These are phyloP conservation scores for Stellera chamaejasme DNA, from an alignment of 345 rosid genomes.

Conservation along the genomic window DNA sequence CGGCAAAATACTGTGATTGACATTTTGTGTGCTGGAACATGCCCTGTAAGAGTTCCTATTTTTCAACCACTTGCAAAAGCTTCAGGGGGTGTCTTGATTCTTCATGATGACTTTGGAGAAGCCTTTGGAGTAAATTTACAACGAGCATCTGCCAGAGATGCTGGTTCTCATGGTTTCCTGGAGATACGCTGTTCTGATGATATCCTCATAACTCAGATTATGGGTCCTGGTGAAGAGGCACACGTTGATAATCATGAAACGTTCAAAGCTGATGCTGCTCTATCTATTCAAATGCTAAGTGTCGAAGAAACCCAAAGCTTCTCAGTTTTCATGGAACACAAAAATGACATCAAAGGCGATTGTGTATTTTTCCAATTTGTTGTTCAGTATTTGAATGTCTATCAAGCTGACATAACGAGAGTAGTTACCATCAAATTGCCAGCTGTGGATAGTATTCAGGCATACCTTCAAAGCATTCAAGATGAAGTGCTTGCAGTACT, in stretches of 20 bases:
- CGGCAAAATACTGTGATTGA: slow-evolving; percentile 71
- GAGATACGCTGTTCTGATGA: slow-evolving; percentile 97
- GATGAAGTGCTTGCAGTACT: slow-evolving; percentile 85
- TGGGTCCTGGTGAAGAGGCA: slow-evolving; percentile 98
- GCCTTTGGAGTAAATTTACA: slow-evolving; percentile 96
- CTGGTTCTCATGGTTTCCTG: slow-evolving; percentile 77
- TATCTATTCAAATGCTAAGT: slow-evolving; percentile 74
- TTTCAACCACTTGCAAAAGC: slow-evolving; percentile 77
- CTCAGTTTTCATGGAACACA: slow-evolving; percentile 77
- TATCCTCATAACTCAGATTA: slow-evolving; percentile 76
- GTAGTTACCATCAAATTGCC: slow-evolving; percentile 78
- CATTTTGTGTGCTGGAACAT: slow-evolving; percentile 94
- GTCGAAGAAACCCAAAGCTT: slow-evolving; percentile 96
- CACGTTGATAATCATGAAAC: slow-evolving; percentile 61
- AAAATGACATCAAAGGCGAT: slow-evolving; percentile 68
- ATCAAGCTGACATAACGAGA: slow-evolving; percentile 83
- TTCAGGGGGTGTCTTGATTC: slow-evolving; percentile 94
- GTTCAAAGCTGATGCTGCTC: slow-evolving; percentile 59
- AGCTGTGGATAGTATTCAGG: slow-evolving; percentile 78
- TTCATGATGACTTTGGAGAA: slow-evolving; percentile 98
- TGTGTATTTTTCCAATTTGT: slow-evolving; percentile 75
- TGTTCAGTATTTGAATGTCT: slow-evolving; percentile 64
- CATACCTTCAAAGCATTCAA: slow-evolving; percentile 75
- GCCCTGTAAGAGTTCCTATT: slow-evolving; percentile 83
- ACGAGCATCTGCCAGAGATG: slow-evolving; percentile 82